Evolutionary conservation across 2,329 filamentous ascomycete species (phyloP), one percentile per base, ranked within the genome.

Genomic region (Septoria petroselini): DNA sequence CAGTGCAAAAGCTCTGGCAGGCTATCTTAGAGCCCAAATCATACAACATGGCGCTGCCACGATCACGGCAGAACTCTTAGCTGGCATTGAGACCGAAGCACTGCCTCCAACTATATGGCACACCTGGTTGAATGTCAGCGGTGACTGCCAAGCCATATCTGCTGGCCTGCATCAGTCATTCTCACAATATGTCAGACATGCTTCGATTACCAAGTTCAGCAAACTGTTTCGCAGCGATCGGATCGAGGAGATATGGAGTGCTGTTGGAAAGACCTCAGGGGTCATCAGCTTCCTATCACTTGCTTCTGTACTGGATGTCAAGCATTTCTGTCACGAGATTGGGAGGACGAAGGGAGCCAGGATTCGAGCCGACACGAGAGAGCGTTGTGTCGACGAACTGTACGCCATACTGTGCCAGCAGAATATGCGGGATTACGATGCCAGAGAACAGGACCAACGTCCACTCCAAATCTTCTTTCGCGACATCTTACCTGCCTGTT

Each of bases 291-390:
- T 59, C 29, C 43, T 62, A 11, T 41, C 50, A 12, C 45, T 38
- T 7, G 43, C 58, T 25, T 59, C 58, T 8, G 58, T 62, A 8
- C 27, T 31, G 9, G 56, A 62, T 31, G 56, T 62, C 6, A 55
- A 52, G 17, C 41, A 41, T 14, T 53, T 62, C 15, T 58, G 55
- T 35, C 34, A 33, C 9, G 33, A 34, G 7, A 12, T 62, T 17
- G 52, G 49, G 12, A 42, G 33, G 14, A 50, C 42, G 4, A 44
- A 34, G 7, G 52, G 52, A 4, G 49, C 50, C 15, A 34, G 23
- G n/a, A 18, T 37, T 3, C 35, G 19, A 19, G 23, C 41, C 4
- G 44, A 54, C 17, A 31, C 29, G 15, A 48, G 54, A 15, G 52
- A 52, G 35, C 14, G 25, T 6, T 42, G 44, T 15, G 45, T 50